Base-by-base conservation (phyloP, 768 basidiomycete species). In the Tephrocybe rancida region DNA sequence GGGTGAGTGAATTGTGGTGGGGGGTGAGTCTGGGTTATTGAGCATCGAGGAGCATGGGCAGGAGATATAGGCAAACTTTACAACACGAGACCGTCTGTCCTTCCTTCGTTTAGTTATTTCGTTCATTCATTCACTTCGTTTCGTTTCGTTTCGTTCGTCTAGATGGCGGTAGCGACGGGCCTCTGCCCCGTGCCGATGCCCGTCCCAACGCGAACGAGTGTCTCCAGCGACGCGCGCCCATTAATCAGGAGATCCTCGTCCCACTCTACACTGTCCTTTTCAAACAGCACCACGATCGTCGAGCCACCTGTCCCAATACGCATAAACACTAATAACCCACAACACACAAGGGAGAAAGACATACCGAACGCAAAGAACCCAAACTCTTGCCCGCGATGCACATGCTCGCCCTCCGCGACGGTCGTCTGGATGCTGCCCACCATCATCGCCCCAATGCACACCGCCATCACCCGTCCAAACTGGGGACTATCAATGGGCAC, bases 401-500 rank as follows among this genome's bases (percentile, higher is more conserved):
- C 86, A 0, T 74, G 60, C 19, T 96, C 82, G 1, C 95, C 95
- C 62, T 95, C 92, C 43, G 86, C 61, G n/a, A 94, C 88, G 0
- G 93, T 94, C 4, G 88, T 90, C 61, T 84, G 69, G 66, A 98
- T 98, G 55, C 87, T 92, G 9, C 91, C 94, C 11, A 91, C 95
- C 91, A 94, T 92, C 93, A 95, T 95, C 6, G 93, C 93, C 21
- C 94, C 94, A 7, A 95, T 77, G 60, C 92, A 94, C 1, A 96
- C 93, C 1, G 86, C 87, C 86, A 96, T 92, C 19, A 98, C 94
- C 0, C 86, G 80, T 2, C 96, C 96, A 65, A 97, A 98, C 42
- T 88, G 84, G 0, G 88, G 85, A 55, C 86, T 92, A 57, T 96
- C 86, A 50, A 98, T 95, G 1, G 92, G 91, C 6, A 96, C 90